Conservation (phyloP, 768 basidiomycete species). For the Strobilomyces echinocephalus region DNA sequence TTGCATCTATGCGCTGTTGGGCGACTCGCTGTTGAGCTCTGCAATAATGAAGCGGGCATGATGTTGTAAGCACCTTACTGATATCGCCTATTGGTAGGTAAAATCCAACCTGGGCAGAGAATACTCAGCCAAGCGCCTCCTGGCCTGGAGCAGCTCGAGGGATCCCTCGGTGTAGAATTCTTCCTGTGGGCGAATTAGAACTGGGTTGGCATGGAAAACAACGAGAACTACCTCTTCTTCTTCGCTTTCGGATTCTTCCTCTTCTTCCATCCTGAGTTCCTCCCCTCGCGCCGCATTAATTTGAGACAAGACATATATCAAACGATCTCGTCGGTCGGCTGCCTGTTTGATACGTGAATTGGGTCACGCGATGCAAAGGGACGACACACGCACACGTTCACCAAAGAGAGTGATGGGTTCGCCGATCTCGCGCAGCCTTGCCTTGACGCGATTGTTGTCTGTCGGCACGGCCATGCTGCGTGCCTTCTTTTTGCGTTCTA, state of each 20-base stretch:
- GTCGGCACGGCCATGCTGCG: conserved; percentile 93
- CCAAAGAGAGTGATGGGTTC: conserved; percentile 98
- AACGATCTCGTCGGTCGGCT: conserved; percentile 91
- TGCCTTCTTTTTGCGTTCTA: conserved; percentile 97
- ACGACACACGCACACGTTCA: conserved; percentile 73
- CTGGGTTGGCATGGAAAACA: neutral
- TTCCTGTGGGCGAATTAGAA: conserved; percentile 44
- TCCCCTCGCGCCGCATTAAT: conserved; percentile 86
- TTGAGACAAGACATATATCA: conserved; percentile 93
- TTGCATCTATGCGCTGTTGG: conserved; percentile 88
- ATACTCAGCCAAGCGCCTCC: conserved; percentile 84
- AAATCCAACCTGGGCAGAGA: conserved; percentile 92
- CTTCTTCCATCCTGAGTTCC: conserved; percentile 67
- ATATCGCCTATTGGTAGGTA: conserved; percentile 47
- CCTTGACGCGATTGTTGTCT: conserved; percentile 90
- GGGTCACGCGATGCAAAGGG: neutral
- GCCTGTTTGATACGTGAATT: conserved; percentile 49
- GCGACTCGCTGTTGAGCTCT: conserved; percentile 95
- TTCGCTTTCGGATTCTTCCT: conserved; percentile 62
- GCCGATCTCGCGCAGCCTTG: conserved; percentile 84
- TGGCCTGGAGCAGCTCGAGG: conserved; percentile 78
- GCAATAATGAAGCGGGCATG: conserved; percentile 39
- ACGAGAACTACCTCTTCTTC: conserved; percentile 64
- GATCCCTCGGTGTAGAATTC: conserved; percentile 96
- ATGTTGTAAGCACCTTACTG: conserved; percentile 75